Percentiles rank a stretch among this genome's conserved stretches.
Conservation (phyloP, 2,329 filamentous ascomycete genomes). For the Thelonectria olida region DNA sequence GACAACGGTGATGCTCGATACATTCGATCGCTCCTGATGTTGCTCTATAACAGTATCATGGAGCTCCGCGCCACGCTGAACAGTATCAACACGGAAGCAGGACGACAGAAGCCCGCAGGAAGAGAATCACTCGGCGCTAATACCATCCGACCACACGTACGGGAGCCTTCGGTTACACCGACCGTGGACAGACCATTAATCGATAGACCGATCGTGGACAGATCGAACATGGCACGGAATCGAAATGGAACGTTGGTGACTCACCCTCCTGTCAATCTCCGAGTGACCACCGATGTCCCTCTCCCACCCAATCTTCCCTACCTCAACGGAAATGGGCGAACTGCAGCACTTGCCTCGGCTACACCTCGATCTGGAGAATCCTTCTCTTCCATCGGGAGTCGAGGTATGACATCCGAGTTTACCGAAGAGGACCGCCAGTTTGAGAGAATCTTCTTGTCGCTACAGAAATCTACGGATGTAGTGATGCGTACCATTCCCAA, state of each 20-base stretch:
- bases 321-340: constrained; percentile 59
- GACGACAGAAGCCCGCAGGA: constrained; percentile 25
- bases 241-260: constrained; percentile 53
- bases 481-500: constrained; percentile 76
- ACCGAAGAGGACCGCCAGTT: constrained; percentile 83
- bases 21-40: constrained; percentile 70
- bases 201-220: constrained; percentile 60
- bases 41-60: constrained; percentile 74
- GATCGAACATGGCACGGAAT: constrained; percentile 47
- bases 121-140: constrained; percentile 47
- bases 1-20: constrained; percentile 73
- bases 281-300: constrained; percentile 65
- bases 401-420: constrained; percentile 65
- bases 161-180: constrained; percentile 63
- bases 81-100: constrained; percentile 41
- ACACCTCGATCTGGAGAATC: constrained; percentile 87
- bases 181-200: constrained; percentile 56
- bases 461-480: constrained; percentile 78
- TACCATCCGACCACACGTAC: constrained; percentile 60
- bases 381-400: constrained; percentile 67
- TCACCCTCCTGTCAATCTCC: constrained; percentile 62
- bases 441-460: constrained; percentile 81
- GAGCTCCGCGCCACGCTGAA: constrained; percentile 67
- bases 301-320: constrained; percentile 52
- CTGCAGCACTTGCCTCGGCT: constrained; percentile 63